These are phyloP conservation scores for Corniculantispora saksenae DNA, from an alignment of 2,329 filamentous ascomycete species.

Conservation along the genomic window DNA sequence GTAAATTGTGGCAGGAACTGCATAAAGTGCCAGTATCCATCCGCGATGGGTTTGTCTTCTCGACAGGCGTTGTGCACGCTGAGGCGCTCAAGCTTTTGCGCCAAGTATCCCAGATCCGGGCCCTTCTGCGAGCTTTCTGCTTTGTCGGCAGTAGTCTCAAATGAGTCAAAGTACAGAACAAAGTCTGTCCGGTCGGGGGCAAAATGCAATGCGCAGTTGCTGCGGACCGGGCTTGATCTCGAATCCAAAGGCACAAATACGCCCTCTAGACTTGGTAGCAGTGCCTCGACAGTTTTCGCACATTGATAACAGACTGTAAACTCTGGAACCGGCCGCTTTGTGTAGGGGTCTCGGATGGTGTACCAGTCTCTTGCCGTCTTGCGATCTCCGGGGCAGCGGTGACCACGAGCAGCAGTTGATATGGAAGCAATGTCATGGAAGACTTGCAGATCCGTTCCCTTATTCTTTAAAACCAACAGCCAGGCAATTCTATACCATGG, in stretches of 20 bases:
- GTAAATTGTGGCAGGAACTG: conserved; percentile 74
- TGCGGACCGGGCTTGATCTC: conserved; percentile 46
- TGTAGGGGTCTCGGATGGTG: conserved; percentile 69
- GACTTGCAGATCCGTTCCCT: conserved; percentile 64
- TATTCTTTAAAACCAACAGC: conserved; percentile 74
- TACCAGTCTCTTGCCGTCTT: conserved; percentile 69
- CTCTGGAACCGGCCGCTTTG: conserved; percentile 62
- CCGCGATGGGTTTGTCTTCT: conserved; percentile 61
- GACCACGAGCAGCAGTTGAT: conserved; percentile 46
- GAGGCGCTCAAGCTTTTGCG: conserved; percentile 63
- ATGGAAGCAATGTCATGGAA: conserved; percentile 70
- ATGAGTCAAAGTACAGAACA: conserved; percentile 58
- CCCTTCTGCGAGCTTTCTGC: conserved; percentile 46
- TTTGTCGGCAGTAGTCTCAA: conserved; percentile 58
- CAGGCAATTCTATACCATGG: conserved; percentile 86
- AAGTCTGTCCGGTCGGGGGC: conserved; percentile 54
- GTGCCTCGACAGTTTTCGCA: conserved; percentile 66
- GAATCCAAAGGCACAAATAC: conserved; percentile 60
- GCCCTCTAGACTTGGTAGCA: conserved; percentile 72
- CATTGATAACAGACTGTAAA: conserved; percentile 79
- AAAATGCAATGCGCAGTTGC: conserved; percentile 70
- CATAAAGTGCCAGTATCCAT: conserved; percentile 75
- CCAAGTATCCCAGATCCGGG: conserved; percentile 62
- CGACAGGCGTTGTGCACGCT: conserved; percentile 63
- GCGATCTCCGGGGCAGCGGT: conserved; percentile 58